phyloP scores from a whole-genome alignment of 108 stramenopile genomes.

The Skeletonema menzelii region DNA sequence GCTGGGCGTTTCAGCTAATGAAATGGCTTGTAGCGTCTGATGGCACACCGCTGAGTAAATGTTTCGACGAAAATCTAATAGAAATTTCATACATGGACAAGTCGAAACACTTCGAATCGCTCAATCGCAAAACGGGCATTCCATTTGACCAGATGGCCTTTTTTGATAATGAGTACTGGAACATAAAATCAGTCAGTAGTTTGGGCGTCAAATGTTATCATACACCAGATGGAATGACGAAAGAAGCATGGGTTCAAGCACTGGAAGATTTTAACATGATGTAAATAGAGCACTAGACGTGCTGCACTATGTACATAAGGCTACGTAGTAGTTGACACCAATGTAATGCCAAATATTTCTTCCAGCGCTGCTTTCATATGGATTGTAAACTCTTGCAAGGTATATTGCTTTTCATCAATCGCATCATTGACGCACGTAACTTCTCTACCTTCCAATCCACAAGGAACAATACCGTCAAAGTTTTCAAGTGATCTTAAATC shows the following conservation, averaged over 20 bases:
- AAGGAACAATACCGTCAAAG: slow-evolving; percentile 85
- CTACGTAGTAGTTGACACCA: background rate
- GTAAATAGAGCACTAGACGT: background rate
- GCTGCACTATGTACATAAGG: background rate
- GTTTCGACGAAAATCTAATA: slow-evolving; percentile 58
- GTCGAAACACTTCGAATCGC: slow-evolving; percentile 58
- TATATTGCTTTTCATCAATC: slow-evolving; percentile 33
- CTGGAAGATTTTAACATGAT: slow-evolving; percentile 52
- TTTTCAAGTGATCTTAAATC: slow-evolving; percentile 54
- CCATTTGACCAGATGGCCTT: slow-evolving; percentile 81
- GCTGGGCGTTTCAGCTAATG: slow-evolving; percentile 73
- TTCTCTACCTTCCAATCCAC: slow-evolving; percentile 71
- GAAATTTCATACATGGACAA: slow-evolving; percentile 70
- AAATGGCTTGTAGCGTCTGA: slow-evolving; percentile 53
- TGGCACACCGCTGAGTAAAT: slow-evolving; percentile 48
- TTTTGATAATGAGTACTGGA: slow-evolving; percentile 87
- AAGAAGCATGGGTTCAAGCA: slow-evolving; percentile 60
- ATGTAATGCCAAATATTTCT: slow-evolving; percentile 42
- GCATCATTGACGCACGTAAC: slow-evolving; percentile 80
- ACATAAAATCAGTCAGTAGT: slow-evolving; percentile 61
- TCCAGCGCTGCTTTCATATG: slow-evolving; percentile 63
- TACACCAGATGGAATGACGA: slow-evolving; percentile 74
- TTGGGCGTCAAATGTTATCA: slow-evolving; percentile 79
- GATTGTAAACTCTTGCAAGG: slow-evolving; percentile 56
- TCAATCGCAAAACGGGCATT: slow-evolving; percentile 66